These are phyloP conservation scores for Pseudoperonospora humuli DNA, from an alignment of 352 stramenopile genomes.

Conservation along the genomic window DNA sequence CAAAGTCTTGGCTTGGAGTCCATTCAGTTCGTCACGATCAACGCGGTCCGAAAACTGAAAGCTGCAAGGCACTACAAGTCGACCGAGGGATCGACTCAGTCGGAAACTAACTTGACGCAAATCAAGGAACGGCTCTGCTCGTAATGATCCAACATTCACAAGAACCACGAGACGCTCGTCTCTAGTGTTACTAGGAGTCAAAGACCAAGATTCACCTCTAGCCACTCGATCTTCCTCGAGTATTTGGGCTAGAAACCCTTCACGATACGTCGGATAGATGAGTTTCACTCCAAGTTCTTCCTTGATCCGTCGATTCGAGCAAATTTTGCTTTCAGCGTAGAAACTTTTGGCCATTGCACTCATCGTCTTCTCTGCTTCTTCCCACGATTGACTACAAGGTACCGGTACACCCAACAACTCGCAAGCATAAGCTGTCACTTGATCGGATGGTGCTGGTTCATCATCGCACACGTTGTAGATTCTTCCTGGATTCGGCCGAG, in stretches of 20 bases:
- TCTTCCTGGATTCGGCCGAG: constrained; percentile 40
- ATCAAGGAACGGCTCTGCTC: constrained; percentile 57
- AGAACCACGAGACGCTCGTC: constrained; percentile 41
- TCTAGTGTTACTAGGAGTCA: neutral
- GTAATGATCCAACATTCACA: constrained; percentile 71
- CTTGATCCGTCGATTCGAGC: constrained; percentile 68
- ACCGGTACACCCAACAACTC: constrained; percentile 53
- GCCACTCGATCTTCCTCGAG: constrained; percentile 51
- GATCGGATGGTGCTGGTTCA: constrained; percentile 69
- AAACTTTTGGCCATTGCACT: constrained; percentile 83
- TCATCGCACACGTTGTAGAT: constrained; percentile 90
- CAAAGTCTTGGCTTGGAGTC: constrained; percentile 51
- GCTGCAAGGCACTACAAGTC: constrained; percentile 59
- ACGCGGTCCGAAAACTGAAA: constrained; percentile 79
- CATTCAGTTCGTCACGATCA: constrained; percentile 44
- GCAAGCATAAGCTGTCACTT: constrained; percentile 73
- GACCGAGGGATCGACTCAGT: constrained; percentile 44
- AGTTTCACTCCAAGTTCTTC: constrained; percentile 65
- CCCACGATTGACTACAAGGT: constrained; percentile 51
- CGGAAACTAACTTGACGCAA: constrained; percentile 66
- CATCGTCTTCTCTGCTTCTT: constrained; percentile 68
- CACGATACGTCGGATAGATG: constrained; percentile 70
- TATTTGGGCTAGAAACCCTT: constrained; percentile 72
- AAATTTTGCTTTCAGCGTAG: constrained; percentile 79
- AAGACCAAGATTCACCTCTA: neutral